Conservation (phyloP, 2,329 filamentous ascomycete genomes). For the Sporothrix schenckii region DNA sequence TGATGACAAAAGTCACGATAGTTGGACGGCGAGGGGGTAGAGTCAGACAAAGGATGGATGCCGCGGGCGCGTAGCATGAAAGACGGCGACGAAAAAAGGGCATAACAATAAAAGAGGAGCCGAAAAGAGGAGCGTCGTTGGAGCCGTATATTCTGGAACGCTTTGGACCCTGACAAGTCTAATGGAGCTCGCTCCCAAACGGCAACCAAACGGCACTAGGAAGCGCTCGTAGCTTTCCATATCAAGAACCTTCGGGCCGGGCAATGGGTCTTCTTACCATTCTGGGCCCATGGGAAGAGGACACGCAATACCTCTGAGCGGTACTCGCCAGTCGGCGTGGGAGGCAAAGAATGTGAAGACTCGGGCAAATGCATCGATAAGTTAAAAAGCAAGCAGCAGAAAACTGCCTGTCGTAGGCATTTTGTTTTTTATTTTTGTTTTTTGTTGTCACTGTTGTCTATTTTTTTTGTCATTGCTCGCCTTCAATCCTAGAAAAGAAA, state of each 20-base stretch:
- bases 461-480: neutral
- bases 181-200: neutral
- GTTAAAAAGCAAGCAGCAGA: neutral
- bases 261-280: constrained; percentile 7
- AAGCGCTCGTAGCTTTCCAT: constrained; percentile 1
- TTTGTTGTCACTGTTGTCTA: neutral
- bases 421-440: neutral
- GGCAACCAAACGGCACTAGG: neutral
- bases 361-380: neutral
- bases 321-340: neutral
- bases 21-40: constrained; percentile 1
- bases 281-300: constrained; percentile 7
- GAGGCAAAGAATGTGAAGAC: neutral
- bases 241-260: neutral
- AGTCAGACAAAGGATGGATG: constrained; percentile 7
- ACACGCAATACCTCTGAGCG: constrained; percentile 17
- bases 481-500: constrained; percentile 7
- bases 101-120: constrained; percentile 12
- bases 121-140: constrained; percentile 12
- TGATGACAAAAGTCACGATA: constrained; percentile 15
- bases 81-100: neutral
- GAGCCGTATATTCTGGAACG: constrained; percentile 20
- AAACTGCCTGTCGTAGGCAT: neutral
- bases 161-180: constrained; percentile 6
- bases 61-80: neutral